These are phyloP conservation scores for Naematelia aurantialba DNA, from an alignment of 768 basidiomycete species.

Conservation along the genomic window DNA sequence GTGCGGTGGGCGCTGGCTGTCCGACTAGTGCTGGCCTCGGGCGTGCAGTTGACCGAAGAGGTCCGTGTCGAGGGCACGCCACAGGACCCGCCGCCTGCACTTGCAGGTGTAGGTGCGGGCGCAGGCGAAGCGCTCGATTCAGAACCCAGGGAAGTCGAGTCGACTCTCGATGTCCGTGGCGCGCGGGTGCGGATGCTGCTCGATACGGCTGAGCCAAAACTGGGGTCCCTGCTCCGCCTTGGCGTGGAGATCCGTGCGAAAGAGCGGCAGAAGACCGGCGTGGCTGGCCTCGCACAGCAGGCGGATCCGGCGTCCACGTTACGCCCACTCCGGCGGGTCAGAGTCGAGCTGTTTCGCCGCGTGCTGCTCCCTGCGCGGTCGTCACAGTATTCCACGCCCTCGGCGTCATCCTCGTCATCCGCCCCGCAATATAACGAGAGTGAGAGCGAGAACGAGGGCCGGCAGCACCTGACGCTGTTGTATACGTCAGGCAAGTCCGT, in stretches of 20 bases:
- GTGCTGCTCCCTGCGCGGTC: conserved; percentile 11
- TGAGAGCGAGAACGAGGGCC: background rate
- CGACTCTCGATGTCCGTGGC: conserved; percentile 26
- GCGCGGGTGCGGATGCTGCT: conserved; percentile 32
- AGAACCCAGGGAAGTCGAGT: conserved; percentile 24
- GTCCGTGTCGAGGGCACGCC: conserved; percentile 35
- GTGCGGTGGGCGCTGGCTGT: conserved; percentile 33
- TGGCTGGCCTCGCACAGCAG: conserved; percentile 20
- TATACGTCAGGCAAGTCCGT: conserved; percentile 87
- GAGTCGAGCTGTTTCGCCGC: conserved; percentile 43
- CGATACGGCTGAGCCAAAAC: conserved; percentile 26
- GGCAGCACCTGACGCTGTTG: conserved; percentile 54
- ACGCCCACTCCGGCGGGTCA: conserved; percentile 37
- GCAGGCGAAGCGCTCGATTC: background rate
- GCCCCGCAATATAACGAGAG: too few species aligned
- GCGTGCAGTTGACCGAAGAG: conserved; percentile 16
- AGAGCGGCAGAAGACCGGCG: conserved; percentile 27
- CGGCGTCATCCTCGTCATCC: background rate
- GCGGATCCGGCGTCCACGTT: conserved; percentile 33
- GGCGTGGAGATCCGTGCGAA: conserved; percentile 42
- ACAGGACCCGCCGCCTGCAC: conserved; percentile 18
- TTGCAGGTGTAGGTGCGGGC: background rate
- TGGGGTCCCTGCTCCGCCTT: conserved; percentile 33
- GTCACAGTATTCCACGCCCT: conserved; percentile 8
- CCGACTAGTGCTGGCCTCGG: conserved; percentile 17